phyloP scores from a whole-genome alignment of 805 yeast species.

The Ogataea trehaloabstinens region DNA sequence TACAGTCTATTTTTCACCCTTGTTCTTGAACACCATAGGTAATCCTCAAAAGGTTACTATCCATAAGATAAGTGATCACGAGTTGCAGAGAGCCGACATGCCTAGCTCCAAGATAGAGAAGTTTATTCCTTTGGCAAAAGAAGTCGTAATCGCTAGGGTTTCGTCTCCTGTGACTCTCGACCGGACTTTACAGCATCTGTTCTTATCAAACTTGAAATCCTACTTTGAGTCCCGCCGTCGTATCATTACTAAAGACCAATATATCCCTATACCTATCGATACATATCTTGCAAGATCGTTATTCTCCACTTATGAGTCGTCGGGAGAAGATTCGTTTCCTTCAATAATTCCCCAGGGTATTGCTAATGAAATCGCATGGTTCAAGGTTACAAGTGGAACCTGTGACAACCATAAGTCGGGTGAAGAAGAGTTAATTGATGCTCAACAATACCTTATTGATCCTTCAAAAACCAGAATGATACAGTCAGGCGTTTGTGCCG shows the following conservation, averaged over 20 bases:
- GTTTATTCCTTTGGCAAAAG: constrained; percentile 50
- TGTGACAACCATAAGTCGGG: constrained; percentile 29
- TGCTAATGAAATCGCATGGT: constrained; percentile 83
- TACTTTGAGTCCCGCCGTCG: constrained; percentile 59
- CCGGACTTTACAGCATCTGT: constrained; percentile 55
- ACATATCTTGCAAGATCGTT: constrained; percentile 59
- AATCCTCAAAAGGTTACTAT: constrained; percentile 28
- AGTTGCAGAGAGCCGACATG: constrained; percentile 22
- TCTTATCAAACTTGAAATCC: constrained; percentile 57
- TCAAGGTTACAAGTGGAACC: constrained; percentile 57
- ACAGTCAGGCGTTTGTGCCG: constrained; percentile 59
- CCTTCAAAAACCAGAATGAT: constrained; percentile 66
- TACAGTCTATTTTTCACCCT: constrained; percentile 59
- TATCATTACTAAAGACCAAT: constrained; percentile 61
- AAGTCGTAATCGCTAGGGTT: constrained; percentile 63
- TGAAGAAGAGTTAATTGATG: constrained; percentile 20
- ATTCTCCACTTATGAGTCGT: constrained; percentile 35
- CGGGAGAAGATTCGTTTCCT: constrained; percentile 22
- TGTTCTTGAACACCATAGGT: constrained; percentile 50
- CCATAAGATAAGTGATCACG: constrained; percentile 15
- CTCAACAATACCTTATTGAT: constrained; percentile 56
- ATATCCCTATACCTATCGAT: constrained; percentile 78
- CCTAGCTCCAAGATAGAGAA: constrained; percentile 21
- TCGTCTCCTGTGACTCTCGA: constrained; percentile 71
- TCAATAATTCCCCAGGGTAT: constrained; percentile 54